These are phyloP conservation scores for Pyrenochaeta sp. DNA, from an alignment of 2,329 filamentous ascomycete genomes.

Conservation along the genomic window DNA sequence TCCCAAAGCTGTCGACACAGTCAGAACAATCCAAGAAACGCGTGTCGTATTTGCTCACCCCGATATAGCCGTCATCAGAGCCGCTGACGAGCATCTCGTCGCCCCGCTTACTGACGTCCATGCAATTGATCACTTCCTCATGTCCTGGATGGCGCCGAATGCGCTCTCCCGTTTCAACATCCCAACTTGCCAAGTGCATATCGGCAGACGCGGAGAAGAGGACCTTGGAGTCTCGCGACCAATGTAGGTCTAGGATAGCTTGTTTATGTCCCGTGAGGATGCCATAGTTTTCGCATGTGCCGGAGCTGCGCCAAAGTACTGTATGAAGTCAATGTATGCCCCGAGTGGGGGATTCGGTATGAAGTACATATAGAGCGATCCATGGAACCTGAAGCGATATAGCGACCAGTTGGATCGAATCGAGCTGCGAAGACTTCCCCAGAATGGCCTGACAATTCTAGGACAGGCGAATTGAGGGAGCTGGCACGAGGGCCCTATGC, in stretches of 20 bases:
- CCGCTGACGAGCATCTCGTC: slow-evolving; percentile 90
- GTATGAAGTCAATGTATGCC: slow-evolving; percentile 21
- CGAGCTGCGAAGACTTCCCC: slow-evolving; percentile 90
- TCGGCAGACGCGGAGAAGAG: slow-evolving; percentile 94
- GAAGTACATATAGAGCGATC: slow-evolving; percentile 84
- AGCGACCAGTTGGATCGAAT: slow-evolving; percentile 86
- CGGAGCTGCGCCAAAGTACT: slow-evolving; percentile 95
- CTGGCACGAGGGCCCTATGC: slow-evolving; percentile 78
- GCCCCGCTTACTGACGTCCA: slow-evolving; percentile 88
- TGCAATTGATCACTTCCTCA: slow-evolving; percentile 91
- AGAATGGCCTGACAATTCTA: slow-evolving; percentile 82
- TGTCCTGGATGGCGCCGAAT: slow-evolving; percentile 93
- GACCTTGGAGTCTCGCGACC: slow-evolving; percentile 92
- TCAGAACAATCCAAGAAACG: slow-evolving; percentile 19
- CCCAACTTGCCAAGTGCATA: slow-evolving; percentile 92
- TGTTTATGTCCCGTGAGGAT: slow-evolving; percentile 87
- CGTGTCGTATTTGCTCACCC: slow-evolving; percentile 52
- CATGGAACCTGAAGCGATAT: slow-evolving; percentile 95
- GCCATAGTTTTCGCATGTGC: slow-evolving; percentile 94
- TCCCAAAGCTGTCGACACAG: slow-evolving; percentile 76
- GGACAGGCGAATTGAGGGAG: slow-evolving; percentile 85
- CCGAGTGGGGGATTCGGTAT: slow-evolving; percentile 8
- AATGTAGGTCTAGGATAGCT: slow-evolving; percentile 90
- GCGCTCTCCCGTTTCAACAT: slow-evolving; percentile 86
- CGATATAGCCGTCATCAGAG: slow-evolving; percentile 92